Evolutionary conservation across 768 basidiomycete genomes (phyloP).

Genomic region (Pluteus cervinus): DNA sequence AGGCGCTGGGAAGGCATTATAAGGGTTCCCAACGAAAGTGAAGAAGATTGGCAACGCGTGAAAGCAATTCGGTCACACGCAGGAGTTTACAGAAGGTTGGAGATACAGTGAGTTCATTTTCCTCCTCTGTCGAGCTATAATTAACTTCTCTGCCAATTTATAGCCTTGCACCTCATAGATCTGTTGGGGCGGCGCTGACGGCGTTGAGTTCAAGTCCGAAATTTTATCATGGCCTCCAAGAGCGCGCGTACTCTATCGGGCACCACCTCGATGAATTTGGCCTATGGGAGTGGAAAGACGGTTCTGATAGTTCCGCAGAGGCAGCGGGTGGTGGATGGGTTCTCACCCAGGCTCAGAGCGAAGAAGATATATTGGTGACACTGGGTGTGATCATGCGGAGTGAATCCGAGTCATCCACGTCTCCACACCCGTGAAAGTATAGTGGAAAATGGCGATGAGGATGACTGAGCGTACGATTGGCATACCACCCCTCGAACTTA

Average conservation of each 20-base stretch:
- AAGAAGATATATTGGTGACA: constrained; percentile 37
- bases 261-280: constrained; percentile 57
- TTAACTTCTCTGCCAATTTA: too few relatives aligned
- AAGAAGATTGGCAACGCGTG: constrained; percentile 12
- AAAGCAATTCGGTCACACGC: constrained; percentile 17
- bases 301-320: background rate
- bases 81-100: constrained; percentile 34
- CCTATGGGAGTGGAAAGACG: constrained; percentile 50
- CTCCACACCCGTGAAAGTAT: too few relatives aligned
- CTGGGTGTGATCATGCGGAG: too few relatives aligned
- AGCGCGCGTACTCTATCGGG: constrained; percentile 36
- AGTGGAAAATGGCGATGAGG: too few relatives aligned
- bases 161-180: constrained; percentile 42
- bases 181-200: constrained; percentile 47
- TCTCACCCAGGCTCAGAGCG: constrained; percentile 34
- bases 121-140: too few relatives aligned
- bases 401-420: too few relatives aligned
- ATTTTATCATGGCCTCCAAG: constrained; percentile 37
- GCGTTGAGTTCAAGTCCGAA: constrained; percentile 49
- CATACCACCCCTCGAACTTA: too few relatives aligned
- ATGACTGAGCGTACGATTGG: too few relatives aligned
- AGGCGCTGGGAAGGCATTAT: constrained; percentile 48
- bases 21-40: constrained; percentile 43
- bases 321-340: constrained; percentile 36
- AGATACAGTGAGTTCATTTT: constrained; percentile 31